Percentiles rank a stretch among this genome's conserved stretches.
phyloP scores from a whole-genome alignment of 345 rosid species.

The Cardiospermum halicacabum region DNA sequence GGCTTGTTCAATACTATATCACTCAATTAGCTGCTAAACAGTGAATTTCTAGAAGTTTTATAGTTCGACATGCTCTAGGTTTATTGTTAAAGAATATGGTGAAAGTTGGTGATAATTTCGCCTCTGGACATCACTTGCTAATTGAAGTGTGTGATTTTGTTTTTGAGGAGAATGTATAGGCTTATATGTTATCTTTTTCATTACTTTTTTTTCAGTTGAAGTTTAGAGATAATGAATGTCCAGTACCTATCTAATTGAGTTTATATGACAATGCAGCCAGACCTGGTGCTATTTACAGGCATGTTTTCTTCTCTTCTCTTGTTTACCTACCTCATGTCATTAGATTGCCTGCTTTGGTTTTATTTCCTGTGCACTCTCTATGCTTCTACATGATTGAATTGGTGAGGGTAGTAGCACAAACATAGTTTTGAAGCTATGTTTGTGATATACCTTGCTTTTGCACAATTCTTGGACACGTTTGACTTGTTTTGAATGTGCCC shows the following conservation, averaged over 20 bases:
- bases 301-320: conserved; percentile 25
- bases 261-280: conserved; percentile 55
- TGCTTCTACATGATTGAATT: background rate
- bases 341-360: conserved; percentile 8
- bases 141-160: background rate
- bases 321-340: conserved; percentile 14
- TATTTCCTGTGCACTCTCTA: background rate
- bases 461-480: background rate
- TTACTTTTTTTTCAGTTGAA: background rate
- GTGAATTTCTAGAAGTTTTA: background rate
- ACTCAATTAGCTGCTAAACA: background rate
- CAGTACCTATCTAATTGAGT: conserved; percentile 10
- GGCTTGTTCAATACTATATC: background rate
- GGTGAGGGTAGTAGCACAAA: conserved; percentile 16
- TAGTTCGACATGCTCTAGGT: background rate
- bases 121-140: background rate
- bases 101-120: background rate
- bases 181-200: background rate
- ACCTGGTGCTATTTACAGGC: conserved; percentile 95
- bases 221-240: background rate
- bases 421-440: background rate
- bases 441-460: background rate
- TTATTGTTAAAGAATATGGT: background rate
- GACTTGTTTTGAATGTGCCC: background rate
- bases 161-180: background rate